Conservation (phyloP, 2,329 filamentous ascomycete species). For the Venturiaceae sp. region DNA sequence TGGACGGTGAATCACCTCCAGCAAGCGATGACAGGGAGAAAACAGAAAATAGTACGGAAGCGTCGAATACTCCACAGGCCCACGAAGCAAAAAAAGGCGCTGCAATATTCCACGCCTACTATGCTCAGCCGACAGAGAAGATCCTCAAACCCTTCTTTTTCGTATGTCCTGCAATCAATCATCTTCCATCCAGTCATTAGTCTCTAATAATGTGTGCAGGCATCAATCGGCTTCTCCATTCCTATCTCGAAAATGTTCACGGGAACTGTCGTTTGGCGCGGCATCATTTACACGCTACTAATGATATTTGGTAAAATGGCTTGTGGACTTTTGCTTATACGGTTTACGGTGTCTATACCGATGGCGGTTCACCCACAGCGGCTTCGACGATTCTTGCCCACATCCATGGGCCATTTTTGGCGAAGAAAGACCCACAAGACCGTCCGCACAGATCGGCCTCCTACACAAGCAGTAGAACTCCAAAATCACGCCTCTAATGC, state of each 20-base stretch:
- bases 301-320: constrained; percentile 49
- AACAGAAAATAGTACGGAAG: neutral
- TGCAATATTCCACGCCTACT: constrained; percentile 37
- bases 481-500: neutral
- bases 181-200: constrained; percentile 64
- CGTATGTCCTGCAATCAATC: constrained; percentile 65
- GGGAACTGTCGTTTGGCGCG: constrained; percentile 57
- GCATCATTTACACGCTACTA: constrained; percentile 59
- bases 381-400: neutral
- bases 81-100: constrained; percentile 8
- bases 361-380: neutral
- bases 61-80: neutral
- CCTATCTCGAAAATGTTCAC: constrained; percentile 62
- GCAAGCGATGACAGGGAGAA: neutral
- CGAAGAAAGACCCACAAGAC: neutral
- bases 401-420: neutral
- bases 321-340: constrained; percentile 30
- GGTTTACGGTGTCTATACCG: constrained; percentile 10
- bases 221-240: constrained; percentile 67
- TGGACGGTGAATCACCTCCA: constrained; percentile 1
- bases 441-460: neutral
- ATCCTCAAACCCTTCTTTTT: constrained; percentile 67
- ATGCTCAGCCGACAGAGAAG: constrained; percentile 32
- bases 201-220: constrained; percentile 55
- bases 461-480: neutral